phyloP scores from a whole-genome alignment of 2,329 filamentous ascomycete species.

The Trichophyton benhamiae region DNA sequence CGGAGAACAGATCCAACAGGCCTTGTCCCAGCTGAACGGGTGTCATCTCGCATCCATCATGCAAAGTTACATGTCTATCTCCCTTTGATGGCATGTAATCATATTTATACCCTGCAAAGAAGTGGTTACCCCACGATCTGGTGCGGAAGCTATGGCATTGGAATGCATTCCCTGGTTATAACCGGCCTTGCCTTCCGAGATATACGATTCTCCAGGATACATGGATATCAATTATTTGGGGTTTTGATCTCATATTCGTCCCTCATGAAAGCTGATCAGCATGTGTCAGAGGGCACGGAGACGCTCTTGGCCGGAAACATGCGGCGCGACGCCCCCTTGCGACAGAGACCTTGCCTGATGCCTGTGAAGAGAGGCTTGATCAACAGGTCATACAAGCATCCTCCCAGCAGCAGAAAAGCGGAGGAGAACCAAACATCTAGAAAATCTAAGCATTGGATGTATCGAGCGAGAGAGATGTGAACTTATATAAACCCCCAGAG shows the following conservation, averaged over 20 bases:
- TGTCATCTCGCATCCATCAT: not conserved
- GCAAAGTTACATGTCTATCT: not conserved
- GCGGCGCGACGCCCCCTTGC: not conserved
- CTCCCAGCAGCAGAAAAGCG: not conserved
- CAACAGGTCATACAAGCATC: not conserved
- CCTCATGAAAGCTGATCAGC: not conserved
- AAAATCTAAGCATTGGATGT: not conserved
- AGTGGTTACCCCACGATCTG: not conserved
- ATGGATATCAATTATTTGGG: constrained; percentile 70
- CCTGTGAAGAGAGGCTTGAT: not conserved
- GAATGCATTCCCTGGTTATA: not conserved
- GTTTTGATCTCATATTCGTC: not conserved
- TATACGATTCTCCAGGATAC: not conserved
- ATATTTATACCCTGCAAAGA: not conserved
- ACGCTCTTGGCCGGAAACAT: constrained; percentile 2
- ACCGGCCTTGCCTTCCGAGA: not conserved
- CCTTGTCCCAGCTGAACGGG: not conserved
- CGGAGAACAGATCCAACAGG: not conserved
- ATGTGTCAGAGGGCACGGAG: not conserved
- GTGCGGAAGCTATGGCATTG: not conserved
- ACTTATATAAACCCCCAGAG: not conserved
- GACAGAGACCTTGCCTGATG: not conserved
- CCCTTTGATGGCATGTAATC: not conserved
- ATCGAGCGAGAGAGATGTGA: not conserved
- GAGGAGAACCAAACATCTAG: not conserved